These are phyloP conservation scores for Helicostylum pulchrum DNA, from an alignment of 192 early-diverging fungal species.

Conservation along the genomic window DNA sequence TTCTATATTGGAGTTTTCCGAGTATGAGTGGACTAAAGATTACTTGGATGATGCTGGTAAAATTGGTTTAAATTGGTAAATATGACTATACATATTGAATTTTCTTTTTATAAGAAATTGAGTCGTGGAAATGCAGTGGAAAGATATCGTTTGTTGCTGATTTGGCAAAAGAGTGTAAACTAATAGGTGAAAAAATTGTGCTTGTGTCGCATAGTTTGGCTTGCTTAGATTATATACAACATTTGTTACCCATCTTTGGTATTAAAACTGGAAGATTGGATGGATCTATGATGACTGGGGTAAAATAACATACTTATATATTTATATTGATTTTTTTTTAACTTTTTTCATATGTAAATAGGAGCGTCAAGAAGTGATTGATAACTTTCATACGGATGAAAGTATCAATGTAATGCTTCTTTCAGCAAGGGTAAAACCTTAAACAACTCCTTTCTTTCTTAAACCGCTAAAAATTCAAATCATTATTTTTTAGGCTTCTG, in stretches of 20 bases:
- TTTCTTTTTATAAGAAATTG: conserved; percentile 18
- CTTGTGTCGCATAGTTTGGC: conserved; percentile 70
- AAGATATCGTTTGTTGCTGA: conserved; percentile 57
- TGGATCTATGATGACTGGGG: conserved; percentile 45
- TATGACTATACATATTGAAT: too few species aligned
- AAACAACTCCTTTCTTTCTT: not conserved
- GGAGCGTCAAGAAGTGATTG: conserved; percentile 54
- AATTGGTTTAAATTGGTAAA: too few species aligned
- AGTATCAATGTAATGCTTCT: conserved; percentile 54
- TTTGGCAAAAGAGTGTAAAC: conserved; percentile 48
- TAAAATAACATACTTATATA: conserved; percentile 13
- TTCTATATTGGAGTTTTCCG: not conserved
- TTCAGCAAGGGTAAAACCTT: conserved; percentile 43
- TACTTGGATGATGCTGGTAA: too few species aligned
- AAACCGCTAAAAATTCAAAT: not conserved
- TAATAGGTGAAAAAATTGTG: conserved; percentile 62
- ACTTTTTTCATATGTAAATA: conserved; percentile 4
- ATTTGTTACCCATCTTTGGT: not conserved
- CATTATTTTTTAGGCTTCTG: not conserved
- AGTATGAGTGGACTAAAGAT: too few species aligned
- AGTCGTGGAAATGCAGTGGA: conserved; percentile 31
- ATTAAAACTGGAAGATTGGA: conserved; percentile 43
- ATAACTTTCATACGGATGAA: conserved; percentile 54
- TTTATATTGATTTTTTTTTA: too few species aligned
- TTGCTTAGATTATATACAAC: conserved; percentile 39